Conservation (phyloP, 768 basidiomycete genomes). For the Scleroderma bovista region DNA sequence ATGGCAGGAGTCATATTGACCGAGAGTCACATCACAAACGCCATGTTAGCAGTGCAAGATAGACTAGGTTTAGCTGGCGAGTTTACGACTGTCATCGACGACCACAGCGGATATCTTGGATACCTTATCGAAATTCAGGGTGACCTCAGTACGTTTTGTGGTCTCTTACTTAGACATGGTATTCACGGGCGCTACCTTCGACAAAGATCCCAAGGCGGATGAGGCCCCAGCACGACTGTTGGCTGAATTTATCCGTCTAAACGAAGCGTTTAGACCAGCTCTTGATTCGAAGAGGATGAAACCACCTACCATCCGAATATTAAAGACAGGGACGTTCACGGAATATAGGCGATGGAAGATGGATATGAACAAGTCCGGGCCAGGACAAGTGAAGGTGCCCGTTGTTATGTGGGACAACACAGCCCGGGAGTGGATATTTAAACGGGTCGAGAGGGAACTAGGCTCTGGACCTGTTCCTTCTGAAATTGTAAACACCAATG, state of each 20-base stretch:
- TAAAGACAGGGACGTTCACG: background rate
- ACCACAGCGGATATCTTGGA: background rate
- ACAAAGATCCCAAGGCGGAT: background rate
- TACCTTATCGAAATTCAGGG: conserved; percentile 1
- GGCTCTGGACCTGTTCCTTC: background rate
- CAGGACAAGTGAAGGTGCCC: conserved; percentile 5
- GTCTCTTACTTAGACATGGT: background rate
- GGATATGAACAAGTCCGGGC: background rate
- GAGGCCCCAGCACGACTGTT: background rate
- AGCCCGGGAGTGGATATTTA: background rate
- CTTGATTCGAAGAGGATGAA: background rate
- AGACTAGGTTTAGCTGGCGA: background rate
- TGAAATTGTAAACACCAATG: no score
- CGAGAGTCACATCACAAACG: background rate
- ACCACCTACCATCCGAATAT: conserved; percentile 1
- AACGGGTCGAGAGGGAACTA: background rate
- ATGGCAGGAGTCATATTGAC: background rate
- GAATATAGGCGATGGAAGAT: background rate
- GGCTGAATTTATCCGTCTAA: background rate
- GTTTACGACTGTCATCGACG: background rate
- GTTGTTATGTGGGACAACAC: conserved; percentile 1
- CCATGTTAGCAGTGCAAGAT: background rate
- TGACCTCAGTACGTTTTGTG: background rate
- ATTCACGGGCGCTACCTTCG: background rate
- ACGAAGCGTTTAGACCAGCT: background rate